These are phyloP conservation scores for Citrus inodora DNA, from an alignment of 345 rosid species.

Conservation along the genomic window DNA sequence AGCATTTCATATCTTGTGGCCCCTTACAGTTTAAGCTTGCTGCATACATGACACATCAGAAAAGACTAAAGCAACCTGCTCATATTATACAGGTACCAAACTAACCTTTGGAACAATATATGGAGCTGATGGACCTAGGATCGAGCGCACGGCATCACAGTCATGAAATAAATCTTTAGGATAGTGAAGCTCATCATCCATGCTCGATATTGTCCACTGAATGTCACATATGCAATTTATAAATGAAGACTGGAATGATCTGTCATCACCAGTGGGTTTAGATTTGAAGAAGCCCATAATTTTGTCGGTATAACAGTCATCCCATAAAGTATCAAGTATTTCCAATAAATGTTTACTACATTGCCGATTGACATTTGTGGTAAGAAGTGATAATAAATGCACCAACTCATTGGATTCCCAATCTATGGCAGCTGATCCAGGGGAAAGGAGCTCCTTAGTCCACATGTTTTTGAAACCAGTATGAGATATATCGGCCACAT, in stretches of 20 bases:
- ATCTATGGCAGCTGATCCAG: slow-evolving; percentile 49
- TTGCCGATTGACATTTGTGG: slow-evolving; percentile 39
- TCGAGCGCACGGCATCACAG: slow-evolving; percentile 68
- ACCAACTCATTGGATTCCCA: slow-evolving; percentile 86
- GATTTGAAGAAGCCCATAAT: slow-evolving; percentile 33
- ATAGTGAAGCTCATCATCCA: slow-evolving; percentile 66
- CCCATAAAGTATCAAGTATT: slow-evolving; percentile 75
- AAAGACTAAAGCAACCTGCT: background rate
- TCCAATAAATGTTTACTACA: slow-evolving; percentile 61
- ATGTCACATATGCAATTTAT: slow-evolving; percentile 50
- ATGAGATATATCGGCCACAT: slow-evolving; percentile 41
- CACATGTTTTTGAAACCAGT: slow-evolving; percentile 19
- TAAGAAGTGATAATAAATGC: slow-evolving; percentile 46
- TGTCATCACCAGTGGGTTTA: slow-evolving; percentile 28
- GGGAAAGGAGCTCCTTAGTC: slow-evolving; percentile 32
- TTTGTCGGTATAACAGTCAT: slow-evolving; percentile 62
- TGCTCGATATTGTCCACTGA: slow-evolving; percentile 71
- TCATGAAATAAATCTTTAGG: slow-evolving; percentile 73
- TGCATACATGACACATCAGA: background rate
- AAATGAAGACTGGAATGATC: slow-evolving; percentile 64
- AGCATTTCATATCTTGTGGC: background rate
- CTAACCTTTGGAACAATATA: slow-evolving; percentile 91
- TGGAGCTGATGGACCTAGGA: slow-evolving; percentile 78
- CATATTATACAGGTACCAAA: background rate
- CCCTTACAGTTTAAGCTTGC: background rate